phyloP scores from a whole-genome alignment of 2,329 filamentous ascomycete genomes.

The Hymenoscyphus albidus region DNA sequence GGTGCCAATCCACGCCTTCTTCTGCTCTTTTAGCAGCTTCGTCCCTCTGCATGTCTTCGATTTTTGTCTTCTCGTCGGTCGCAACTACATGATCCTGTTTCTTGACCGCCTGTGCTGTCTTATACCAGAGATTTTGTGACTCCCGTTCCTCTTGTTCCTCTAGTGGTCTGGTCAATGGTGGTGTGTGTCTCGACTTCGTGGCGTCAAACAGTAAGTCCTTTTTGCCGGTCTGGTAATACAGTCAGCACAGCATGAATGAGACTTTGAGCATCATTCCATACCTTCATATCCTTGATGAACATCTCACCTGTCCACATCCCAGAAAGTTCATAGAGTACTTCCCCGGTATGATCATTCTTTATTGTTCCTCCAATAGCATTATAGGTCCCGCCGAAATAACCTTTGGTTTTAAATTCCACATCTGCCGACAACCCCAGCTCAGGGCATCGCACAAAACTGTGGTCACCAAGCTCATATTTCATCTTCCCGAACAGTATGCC shows the following conservation, averaged over 20 bases:
- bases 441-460: slow-evolving; percentile 87
- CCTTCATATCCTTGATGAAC: slow-evolving; percentile 78
- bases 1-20: slow-evolving; percentile 81
- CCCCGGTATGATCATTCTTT: slow-evolving; percentile 81
- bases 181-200: slow-evolving; percentile 68
- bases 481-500: slow-evolving; percentile 98
- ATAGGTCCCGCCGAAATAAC: slow-evolving; percentile 93
- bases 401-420: slow-evolving; percentile 97
- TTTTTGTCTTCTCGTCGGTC: slow-evolving; percentile 92
- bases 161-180: slow-evolving; percentile 70
- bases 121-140: slow-evolving; percentile 82
- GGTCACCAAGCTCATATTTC: slow-evolving; percentile 98
- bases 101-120: slow-evolving; percentile 76
- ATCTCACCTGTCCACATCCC: slow-evolving; percentile 95
- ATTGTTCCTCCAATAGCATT: slow-evolving; percentile 92
- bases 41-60: slow-evolving; percentile 87
- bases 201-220: slow-evolving; percentile 90
- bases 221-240: slow-evolving; percentile 67
- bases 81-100: slow-evolving; percentile 82
- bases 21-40: slow-evolving; percentile 78
- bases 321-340: slow-evolving; percentile 84
- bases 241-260: slow-evolving; percentile 11
- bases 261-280: slow-evolving; percentile 40
- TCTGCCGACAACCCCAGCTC: slow-evolving; percentile 84
- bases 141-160: slow-evolving; percentile 87